A percentile compares a stretch with the other conserved stretches of the same genome.
These are phyloP conservation scores for Capsella rubella DNA, from an alignment of 441 rosid species.

Conservation along the genomic window DNA sequence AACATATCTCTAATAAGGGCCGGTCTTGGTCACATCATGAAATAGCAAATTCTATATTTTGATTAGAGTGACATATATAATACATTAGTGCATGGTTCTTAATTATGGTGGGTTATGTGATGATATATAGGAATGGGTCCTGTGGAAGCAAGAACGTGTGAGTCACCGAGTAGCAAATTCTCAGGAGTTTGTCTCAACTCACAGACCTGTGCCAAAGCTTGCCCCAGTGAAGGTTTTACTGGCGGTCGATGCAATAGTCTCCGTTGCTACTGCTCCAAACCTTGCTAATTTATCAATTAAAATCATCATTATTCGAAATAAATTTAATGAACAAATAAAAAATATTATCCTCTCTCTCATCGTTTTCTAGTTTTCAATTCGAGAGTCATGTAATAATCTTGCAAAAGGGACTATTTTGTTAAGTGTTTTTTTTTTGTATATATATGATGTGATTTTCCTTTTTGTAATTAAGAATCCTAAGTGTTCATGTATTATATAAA, in stretches of 20 bases:
- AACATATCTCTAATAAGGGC: too few relatives aligned
- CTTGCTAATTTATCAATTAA: slow-evolving; percentile 21
- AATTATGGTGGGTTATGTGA: slow-evolving; percentile 7
- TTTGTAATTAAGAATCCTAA: neutral
- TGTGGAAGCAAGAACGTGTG: slow-evolving; percentile 46
- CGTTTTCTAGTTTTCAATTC: neutral
- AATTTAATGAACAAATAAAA: neutral
- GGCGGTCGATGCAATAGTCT: slow-evolving; percentile 46
- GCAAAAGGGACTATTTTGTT: neutral
- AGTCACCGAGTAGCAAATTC: slow-evolving; percentile 43
- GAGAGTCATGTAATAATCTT: neutral
- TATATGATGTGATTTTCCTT: neutral
- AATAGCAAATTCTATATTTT: too few relatives aligned
- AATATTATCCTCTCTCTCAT: neutral
- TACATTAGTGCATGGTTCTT: neutral
- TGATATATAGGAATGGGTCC: slow-evolving; percentile 26
- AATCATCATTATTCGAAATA: neutral
- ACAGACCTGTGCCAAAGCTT: slow-evolving; percentile 43
- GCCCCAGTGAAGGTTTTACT: slow-evolving; percentile 44
- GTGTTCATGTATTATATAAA: neutral
- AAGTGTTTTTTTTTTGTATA: neutral
- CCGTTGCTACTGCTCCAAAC: slow-evolving; percentile 50
- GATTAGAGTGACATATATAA: neutral
- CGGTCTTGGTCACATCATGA: too few relatives aligned
- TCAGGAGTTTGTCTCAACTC: slow-evolving; percentile 46